Evolutionary conservation across 1,284 basidiomycete species (phyloP).

Genomic region (Boletus semigastroideus): DNA sequence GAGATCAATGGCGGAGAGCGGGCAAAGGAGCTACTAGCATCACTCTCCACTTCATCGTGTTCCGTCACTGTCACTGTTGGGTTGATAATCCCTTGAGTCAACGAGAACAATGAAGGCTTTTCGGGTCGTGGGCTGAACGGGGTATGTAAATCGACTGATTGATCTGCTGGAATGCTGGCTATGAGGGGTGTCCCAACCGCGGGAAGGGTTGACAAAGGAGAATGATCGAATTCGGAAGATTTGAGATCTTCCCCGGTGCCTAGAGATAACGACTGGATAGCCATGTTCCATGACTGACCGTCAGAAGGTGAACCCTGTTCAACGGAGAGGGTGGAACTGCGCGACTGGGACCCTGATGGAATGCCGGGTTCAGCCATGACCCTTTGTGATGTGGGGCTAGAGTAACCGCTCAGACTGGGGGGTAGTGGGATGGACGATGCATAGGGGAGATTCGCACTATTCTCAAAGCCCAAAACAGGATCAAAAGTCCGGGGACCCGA

Average conservation of each 20-base stretch:
- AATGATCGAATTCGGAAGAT: conserved; percentile 27
- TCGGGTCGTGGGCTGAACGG: conserved; percentile 36
- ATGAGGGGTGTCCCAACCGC: conserved; percentile 31
- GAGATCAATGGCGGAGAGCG: conserved; percentile 31
- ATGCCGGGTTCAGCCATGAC: conserved; percentile 11
- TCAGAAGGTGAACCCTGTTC: conserved; percentile 31
- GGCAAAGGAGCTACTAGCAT: conserved; percentile 25
- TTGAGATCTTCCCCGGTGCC: conserved; percentile 10
- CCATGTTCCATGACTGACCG: conserved; percentile 14
- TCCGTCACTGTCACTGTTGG: conserved; percentile 2
- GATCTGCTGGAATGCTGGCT: conserved; percentile 13
- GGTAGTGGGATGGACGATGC: conserved; percentile 33
- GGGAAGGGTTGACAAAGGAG: conserved; percentile 34
- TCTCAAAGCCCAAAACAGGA: conserved; percentile 32
- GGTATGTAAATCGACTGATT: conserved; percentile 17
- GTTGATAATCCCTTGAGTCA: conserved; percentile 19
- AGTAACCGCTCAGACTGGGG: conserved; percentile 31
- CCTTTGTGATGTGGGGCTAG: conserved; percentile 31
- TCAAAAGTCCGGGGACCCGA: conserved; percentile 16
- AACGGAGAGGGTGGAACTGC: conserved; percentile 34
- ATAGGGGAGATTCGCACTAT: conserved; percentile 20
- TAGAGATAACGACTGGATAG: conserved; percentile 13
- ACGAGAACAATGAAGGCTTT: conserved; percentile 15
- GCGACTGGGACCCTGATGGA: conserved; percentile 27
- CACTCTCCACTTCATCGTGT: conserved; percentile 18